Conservation (phyloP, 1,284 basidiomycete species). For the Thelephora terrestris region DNA sequence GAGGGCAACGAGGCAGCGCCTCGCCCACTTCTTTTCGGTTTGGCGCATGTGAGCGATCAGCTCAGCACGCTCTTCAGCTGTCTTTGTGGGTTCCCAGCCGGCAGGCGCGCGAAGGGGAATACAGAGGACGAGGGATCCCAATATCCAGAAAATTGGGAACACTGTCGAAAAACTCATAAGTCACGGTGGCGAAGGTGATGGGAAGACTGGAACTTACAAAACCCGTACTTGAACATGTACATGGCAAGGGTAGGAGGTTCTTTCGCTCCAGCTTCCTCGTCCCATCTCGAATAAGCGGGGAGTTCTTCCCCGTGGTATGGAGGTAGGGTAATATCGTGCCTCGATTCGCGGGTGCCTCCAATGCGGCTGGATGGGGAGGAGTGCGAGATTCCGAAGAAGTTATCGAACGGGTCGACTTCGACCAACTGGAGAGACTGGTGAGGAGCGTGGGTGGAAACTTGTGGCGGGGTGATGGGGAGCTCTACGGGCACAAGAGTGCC, state of each 20-base stretch:
- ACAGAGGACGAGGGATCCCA: slow-evolving; percentile 29
- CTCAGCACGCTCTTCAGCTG: slow-evolving; percentile 24
- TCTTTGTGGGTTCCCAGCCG: slow-evolving; percentile 30
- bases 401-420: slow-evolving; percentile 17
- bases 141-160: slow-evolving; percentile 33
- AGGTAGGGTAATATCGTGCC: slow-evolving; percentile 16
- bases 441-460: background rate
- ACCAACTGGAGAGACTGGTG: slow-evolving; percentile 1
- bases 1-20: slow-evolving; percentile 24
- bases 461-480: background rate
- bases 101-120: slow-evolving; percentile 26
- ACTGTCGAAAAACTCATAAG: slow-evolving; percentile 18
- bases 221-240: slow-evolving; percentile 25
- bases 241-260: slow-evolving; percentile 23
- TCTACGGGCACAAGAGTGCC: background rate
- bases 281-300: slow-evolving; percentile 14
- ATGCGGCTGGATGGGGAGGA: slow-evolving; percentile 7
- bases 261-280: slow-evolving; percentile 7
- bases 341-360: slow-evolving; percentile 19
- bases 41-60: slow-evolving; percentile 26
- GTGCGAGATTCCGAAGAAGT: slow-evolving; percentile 20
- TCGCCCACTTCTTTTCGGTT: slow-evolving; percentile 31
- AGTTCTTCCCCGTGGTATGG: slow-evolving; percentile 17
- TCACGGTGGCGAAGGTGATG: background rate
- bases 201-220: slow-evolving; percentile 15